A percentile compares a stretch with the other conserved stretches of the same genome.
Conservation (phyloP, 495 filamentous ascomycete genomes). For the Penicillium macrosclerotiorum region DNA sequence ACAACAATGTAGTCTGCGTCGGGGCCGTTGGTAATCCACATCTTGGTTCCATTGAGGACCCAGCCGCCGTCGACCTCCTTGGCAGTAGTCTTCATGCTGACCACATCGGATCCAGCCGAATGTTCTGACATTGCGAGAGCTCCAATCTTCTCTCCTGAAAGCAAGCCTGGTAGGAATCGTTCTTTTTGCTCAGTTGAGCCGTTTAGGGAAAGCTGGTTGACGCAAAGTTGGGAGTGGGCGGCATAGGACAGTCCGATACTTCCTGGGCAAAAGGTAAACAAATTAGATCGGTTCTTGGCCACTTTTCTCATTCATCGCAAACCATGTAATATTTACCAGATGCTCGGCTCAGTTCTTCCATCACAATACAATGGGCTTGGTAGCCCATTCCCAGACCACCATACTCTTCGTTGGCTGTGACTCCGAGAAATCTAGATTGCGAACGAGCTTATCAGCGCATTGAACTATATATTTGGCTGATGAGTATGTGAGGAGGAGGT, state of each 20-base stretch:
- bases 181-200: conserved; percentile 75
- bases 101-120: conserved; percentile 87
- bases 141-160: conserved; percentile 79
- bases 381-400: conserved; percentile 92
- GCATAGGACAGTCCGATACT: conserved; percentile 93
- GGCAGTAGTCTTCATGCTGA: conserved; percentile 88
- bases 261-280: conserved; percentile 39
- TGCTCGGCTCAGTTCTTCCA: conserved; percentile 82
- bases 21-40: conserved; percentile 99
- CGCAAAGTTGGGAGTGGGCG: conserved; percentile 93
- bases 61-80: conserved; percentile 81
- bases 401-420: conserved; percentile 92
- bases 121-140: conserved; percentile 96
- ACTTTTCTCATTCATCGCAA: background rate
- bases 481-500: too few relatives aligned
- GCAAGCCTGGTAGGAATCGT: conserved; percentile 75
- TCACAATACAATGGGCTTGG: conserved; percentile 93
- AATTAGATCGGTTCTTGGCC: background rate
- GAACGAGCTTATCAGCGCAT: conserved; percentile 7
- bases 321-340: conserved; percentile 41
- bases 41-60: conserved; percentile 87
- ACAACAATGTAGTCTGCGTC: conserved; percentile 88
- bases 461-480: too few relatives aligned
- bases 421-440: conserved; percentile 67
- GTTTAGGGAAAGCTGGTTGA: conserved; percentile 94